These are phyloP conservation scores for Entomortierella lignicola DNA, from an alignment of 192 early-diverging fungal species.

Conservation along the genomic window DNA sequence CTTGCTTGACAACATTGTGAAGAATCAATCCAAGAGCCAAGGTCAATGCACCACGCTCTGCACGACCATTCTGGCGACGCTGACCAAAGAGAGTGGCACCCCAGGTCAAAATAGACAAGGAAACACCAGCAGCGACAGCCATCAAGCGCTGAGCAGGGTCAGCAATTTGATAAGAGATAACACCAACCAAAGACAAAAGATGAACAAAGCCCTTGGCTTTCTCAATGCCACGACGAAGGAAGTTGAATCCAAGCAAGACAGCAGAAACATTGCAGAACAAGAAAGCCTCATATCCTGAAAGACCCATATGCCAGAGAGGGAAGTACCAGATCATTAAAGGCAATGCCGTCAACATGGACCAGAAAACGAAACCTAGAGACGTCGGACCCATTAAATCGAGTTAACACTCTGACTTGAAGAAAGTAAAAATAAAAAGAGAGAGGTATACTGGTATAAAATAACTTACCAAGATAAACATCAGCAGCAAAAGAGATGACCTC, in stretches of 20 bases:
- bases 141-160: constrained; percentile 71
- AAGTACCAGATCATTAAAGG: constrained; percentile 83
- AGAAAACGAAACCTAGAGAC: constrained; percentile 80
- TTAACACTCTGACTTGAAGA: too few relatives aligned
- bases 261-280: constrained; percentile 72
- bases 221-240: constrained; percentile 63
- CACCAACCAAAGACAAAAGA: constrained; percentile 67
- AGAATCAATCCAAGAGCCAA: constrained; percentile 77
- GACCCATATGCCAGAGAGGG: constrained; percentile 87
- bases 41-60: constrained; percentile 73
- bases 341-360: constrained; percentile 84
- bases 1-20: constrained; percentile 76
- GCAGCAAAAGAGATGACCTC: constrained; percentile 61
- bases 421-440: too few relatives aligned
- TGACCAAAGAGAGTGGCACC: constrained; percentile 67
- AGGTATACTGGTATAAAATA: too few relatives aligned
- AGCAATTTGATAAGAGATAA: constrained; percentile 69
- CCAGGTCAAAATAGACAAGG: constrained; percentile 67
- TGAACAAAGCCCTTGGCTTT: constrained; percentile 67
- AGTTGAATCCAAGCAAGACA: constrained; percentile 66
- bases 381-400: too few relatives aligned
- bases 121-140: constrained; percentile 67
- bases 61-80: constrained; percentile 61
- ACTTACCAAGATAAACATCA: constrained; percentile 73
- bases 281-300: constrained; percentile 82